phyloP scores from a whole-genome alignment of 257 asterid genomes.

The Echites panduratus region DNA sequence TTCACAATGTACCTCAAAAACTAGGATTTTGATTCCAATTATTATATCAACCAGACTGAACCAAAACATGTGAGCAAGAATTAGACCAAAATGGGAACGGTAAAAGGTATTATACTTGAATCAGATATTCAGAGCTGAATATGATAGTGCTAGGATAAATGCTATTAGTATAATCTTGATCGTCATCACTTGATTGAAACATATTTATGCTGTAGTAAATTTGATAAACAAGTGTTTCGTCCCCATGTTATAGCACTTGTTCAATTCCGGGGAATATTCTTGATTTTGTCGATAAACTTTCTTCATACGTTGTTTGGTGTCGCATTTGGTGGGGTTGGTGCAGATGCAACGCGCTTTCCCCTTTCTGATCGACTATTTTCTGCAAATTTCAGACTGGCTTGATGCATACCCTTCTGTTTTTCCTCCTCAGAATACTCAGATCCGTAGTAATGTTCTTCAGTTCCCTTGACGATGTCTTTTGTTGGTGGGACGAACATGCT shows the following conservation, averaged over 20 bases:
- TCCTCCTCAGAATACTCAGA: constrained; percentile 34
- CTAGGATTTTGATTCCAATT: too few relatives aligned
- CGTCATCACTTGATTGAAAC: neutral
- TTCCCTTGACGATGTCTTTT: constrained; percentile 15
- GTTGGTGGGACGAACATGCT: constrained; percentile 40
- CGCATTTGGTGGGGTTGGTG: constrained; percentile 28
- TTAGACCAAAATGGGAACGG: neutral
- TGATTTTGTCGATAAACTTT: neutral
- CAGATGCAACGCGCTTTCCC: constrained; percentile 39
- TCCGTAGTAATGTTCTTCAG: constrained; percentile 31
- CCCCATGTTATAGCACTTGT: neutral
- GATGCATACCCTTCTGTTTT: constrained; percentile 47
- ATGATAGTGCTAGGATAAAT: neutral
- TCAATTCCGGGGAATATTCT: neutral
- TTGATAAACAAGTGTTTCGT: neutral
- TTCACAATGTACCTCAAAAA: too few relatives aligned
- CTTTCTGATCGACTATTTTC: constrained; percentile 54
- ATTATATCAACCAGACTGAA: neutral
- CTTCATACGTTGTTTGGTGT: constrained; percentile 31
- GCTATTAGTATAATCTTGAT: neutral
- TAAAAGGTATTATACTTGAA: neutral
- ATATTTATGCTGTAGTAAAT: neutral
- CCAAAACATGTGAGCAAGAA: neutral
- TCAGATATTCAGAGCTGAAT: neutral
- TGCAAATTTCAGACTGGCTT: constrained; percentile 47